Evolutionary conservation across 2,329 filamentous ascomycete genomes (phyloP).

Genomic region (Daldinia sp.): DNA sequence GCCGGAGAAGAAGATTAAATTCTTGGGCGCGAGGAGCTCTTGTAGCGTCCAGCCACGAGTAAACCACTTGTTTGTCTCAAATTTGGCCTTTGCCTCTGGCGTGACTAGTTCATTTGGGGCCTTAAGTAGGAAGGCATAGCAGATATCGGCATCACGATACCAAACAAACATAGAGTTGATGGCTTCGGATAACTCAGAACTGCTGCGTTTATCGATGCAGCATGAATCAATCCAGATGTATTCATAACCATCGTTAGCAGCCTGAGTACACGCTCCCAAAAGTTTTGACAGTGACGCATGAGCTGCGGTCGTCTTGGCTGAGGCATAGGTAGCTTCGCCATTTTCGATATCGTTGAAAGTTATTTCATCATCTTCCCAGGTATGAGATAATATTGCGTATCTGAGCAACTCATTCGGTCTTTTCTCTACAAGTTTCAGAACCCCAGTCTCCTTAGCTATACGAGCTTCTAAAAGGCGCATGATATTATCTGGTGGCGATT

Average conservation of each 20-base stretch:
- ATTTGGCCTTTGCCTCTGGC: neutral
- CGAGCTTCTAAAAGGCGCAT: slow-evolving; percentile 29
- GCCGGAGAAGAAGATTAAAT: slow-evolving; percentile 21
- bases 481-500: neutral
- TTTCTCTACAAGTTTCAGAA: slow-evolving; percentile 31
- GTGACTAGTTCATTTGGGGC: neutral
- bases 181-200: slow-evolving; percentile 41
- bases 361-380: slow-evolving; percentile 29
- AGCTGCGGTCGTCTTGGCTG: neutral
- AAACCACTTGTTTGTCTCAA: neutral
- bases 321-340: slow-evolving; percentile 14
- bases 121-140: slow-evolving; percentile 44
- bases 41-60: slow-evolving; percentile 27
- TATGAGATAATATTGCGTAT: slow-evolving; percentile 32
- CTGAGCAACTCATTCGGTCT: slow-evolving; percentile 20
- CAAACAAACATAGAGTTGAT: slow-evolving; percentile 44
- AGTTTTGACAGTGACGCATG: slow-evolving; percentile 2
- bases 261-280: slow-evolving; percentile 15
- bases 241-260: slow-evolving; percentile 17
- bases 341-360: slow-evolving; percentile 25
- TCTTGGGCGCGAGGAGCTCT: slow-evolving; percentile 27
- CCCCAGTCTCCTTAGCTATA: slow-evolving; percentile 14
- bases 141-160: slow-evolving; percentile 41
- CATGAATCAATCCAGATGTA: slow-evolving; percentile 48
- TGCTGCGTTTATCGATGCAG: slow-evolving; percentile 48